Percentiles rank a stretch among this genome's conserved stretches.
Evolutionary conservation across 352 stramenopile species (phyloP).

Genomic region (Pythium phragmitis): DNA sequence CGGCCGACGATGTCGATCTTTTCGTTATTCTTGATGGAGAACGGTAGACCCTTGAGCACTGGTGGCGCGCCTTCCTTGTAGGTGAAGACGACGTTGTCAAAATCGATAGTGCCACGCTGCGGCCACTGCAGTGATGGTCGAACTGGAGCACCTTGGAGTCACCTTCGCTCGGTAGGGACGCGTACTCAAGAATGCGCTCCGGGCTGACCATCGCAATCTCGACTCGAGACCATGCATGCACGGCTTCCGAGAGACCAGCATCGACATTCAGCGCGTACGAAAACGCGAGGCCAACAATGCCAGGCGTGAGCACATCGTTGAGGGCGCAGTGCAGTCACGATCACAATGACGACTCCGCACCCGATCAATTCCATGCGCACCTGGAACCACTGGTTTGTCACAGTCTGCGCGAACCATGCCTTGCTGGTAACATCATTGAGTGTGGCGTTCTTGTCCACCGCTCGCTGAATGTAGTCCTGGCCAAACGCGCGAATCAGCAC

Average conservation of each 20-base stretch:
- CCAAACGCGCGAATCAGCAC: constrained; percentile 39
- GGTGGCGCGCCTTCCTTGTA: constrained; percentile 59
- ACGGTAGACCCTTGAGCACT: constrained; percentile 27
- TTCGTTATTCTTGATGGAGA: constrained; percentile 49
- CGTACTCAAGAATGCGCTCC: constrained; percentile 50
- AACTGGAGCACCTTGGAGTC: too few relatives aligned
- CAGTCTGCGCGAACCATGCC: constrained; percentile 30
- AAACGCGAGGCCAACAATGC: constrained; percentile 82
- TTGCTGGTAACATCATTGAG: constrained; percentile 23
- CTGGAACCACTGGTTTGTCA: constrained; percentile 44
- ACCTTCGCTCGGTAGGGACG: not conserved
- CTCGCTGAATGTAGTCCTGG: constrained; percentile 9
- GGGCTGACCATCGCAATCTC: constrained; percentile 55
- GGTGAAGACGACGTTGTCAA: constrained; percentile 46
- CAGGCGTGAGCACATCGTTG: constrained; percentile 37
- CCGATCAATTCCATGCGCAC: constrained; percentile 52
- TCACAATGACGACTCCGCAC: constrained; percentile 35
- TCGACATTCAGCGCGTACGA: constrained; percentile 85
- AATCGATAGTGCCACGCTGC: not conserved
- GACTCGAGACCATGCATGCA: constrained; percentile 38
- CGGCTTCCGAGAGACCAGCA: constrained; percentile 63
- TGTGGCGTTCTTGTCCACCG: constrained; percentile 25
- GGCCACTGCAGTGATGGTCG: not conserved
- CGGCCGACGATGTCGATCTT: constrained; percentile 89
- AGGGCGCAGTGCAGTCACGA: constrained; percentile 35